Base-by-base conservation (phyloP, 805 yeast species). In the Schizosaccharomyces cryophilus region DNA sequence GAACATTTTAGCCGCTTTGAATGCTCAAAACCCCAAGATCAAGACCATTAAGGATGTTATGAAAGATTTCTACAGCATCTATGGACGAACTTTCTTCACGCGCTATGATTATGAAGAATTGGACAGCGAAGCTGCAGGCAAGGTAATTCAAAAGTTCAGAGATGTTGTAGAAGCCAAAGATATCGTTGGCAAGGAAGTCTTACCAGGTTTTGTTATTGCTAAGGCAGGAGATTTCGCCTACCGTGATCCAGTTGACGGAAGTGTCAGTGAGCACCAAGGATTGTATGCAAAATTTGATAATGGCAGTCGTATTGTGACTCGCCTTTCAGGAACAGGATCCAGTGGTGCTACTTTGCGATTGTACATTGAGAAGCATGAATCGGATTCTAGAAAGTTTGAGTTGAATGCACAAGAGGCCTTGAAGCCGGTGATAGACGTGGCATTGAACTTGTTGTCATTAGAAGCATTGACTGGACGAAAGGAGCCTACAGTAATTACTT, bases 41-140 rank as follows among this genome's bases (percentile, higher is more conserved):
- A 83, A 85, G 29, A 79, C 93, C 35, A 87, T 90, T 67, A 80
- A 80, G 65, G 78, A 80, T 51, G 90, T 90, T 62, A 96, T 89
- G 76, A 73, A 77, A 55, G 80, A 80, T 62, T 93, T 93, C 76
- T 90, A 97, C 98, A 69, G 74, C 61, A 85, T 82, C 66, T 90
- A 90, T 70, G 98, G 98, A 62, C 81, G 98, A 72, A 87, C 95
- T n/a, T 90, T 86, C 75, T 90, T 93, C 75, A 87, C 97, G 19
- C 81, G 98, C 72, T 90, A 85, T 73, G 98, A 90, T 72, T 90
- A 80, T 70, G 98, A 90, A 76, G 80, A 84, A 66, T 88, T 87
- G 54, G 77, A 81, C 54, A 71, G 80, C 60, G 88, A 82, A 38
- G 87, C 85, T 60, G 97, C 97, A 38, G 70, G 73, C 54, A 74